These are phyloP conservation scores for Simmondsia chinensis DNA, from an alignment of 148 eudicot species.

Conservation along the genomic window DNA sequence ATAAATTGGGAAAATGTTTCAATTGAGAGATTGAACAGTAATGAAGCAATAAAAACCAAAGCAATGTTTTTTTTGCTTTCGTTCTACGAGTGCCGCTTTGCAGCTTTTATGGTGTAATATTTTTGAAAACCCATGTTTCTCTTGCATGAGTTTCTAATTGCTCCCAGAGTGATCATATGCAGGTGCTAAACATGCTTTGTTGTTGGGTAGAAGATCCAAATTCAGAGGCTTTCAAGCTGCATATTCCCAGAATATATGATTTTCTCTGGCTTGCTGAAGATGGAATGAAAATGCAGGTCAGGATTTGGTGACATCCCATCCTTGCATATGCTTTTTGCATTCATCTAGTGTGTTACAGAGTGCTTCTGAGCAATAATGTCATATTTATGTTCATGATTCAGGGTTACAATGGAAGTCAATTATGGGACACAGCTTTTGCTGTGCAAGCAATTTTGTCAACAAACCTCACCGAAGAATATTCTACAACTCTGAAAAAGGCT, in stretches of 20 bases:
- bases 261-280: conserved; percentile 98
- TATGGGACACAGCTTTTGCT: conserved; percentile 90
- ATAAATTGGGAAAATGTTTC: too few species aligned
- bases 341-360: neutral
- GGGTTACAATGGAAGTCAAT: conserved; percentile 98
- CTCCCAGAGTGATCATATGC: too few species aligned
- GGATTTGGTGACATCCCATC: conserved; percentile 1
- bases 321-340: neutral
- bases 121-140: too few species aligned
- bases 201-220: conserved; percentile 98
- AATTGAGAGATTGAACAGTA: too few species aligned
- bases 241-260: conserved; percentile 82
- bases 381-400: conserved; percentile 20
- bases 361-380: neutral
- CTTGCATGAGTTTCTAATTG: too few species aligned
- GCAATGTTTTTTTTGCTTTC: too few species aligned
- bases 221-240: conserved; percentile 97
- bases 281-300: conserved; percentile 99
- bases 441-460: conserved; percentile 82
- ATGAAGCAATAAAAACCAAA: too few species aligned
- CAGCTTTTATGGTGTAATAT: neutral
- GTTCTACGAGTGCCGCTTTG: neutral
- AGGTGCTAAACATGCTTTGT: conserved; percentile 91
- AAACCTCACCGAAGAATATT: conserved; percentile 64
- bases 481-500: conserved; percentile 56